phyloP scores from a whole-genome alignment of 1,139 yeast genomes.

The Yamadazyma songkhlaensis region DNA sequence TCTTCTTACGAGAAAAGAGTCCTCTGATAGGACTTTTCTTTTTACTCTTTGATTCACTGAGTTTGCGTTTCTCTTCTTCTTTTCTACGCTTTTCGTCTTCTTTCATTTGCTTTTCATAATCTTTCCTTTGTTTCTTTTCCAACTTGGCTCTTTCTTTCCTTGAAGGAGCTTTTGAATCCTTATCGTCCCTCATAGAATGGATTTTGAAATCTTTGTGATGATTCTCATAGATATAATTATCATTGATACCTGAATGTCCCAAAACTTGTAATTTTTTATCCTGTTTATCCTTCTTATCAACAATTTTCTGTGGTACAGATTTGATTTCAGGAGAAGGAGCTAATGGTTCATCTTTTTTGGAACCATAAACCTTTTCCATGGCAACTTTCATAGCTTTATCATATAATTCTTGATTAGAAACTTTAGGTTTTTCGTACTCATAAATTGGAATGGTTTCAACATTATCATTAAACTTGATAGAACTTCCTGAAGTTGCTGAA shows the following conservation, averaged over 20 bases:
- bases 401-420: slow-evolving; percentile 22
- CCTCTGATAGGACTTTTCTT: slow-evolving; percentile 14
- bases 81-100: slow-evolving; percentile 16
- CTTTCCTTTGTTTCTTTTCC: slow-evolving; percentile 24
- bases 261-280: slow-evolving; percentile 16
- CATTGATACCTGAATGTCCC: slow-evolving; percentile 25
- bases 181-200: slow-evolving; percentile 34
- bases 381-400: slow-evolving; percentile 43
- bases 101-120: slow-evolving; percentile 16
- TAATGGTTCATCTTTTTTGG: slow-evolving; percentile 5
- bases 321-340: not conserved
- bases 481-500: slow-evolving; percentile 21
- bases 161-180: slow-evolving; percentile 12
- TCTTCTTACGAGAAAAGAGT: slow-evolving; percentile 14
- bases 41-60: slow-evolving; percentile 10
- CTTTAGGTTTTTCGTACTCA: slow-evolving; percentile 6
- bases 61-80: slow-evolving; percentile 12
- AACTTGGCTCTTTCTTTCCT: slow-evolving; percentile 35
- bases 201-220: slow-evolving; percentile 38
- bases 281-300: slow-evolving; percentile 11
- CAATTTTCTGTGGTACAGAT: slow-evolving; percentile 6
- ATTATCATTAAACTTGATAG: slow-evolving; percentile 39
- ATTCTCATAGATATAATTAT: slow-evolving; percentile 32
- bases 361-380: slow-evolving; percentile 39
- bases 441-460: slow-evolving; percentile 40